These are phyloP conservation scores for Candida manassasensis DNA, from an alignment of 805 yeast species.

Conservation along the genomic window DNA sequence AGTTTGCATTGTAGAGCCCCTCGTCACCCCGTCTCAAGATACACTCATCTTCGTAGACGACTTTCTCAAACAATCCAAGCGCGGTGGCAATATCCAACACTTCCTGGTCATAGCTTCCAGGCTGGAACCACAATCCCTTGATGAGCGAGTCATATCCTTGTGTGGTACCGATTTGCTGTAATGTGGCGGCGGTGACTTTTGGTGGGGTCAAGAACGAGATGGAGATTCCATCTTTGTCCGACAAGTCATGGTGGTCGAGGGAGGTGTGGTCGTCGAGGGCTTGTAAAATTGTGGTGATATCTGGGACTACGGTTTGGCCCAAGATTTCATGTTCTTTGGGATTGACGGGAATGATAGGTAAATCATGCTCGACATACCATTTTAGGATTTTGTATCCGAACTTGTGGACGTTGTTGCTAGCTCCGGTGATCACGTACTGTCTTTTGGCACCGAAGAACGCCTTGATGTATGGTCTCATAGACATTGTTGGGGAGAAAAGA, in stretches of 20 bases:
- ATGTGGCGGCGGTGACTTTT: constrained; percentile 38
- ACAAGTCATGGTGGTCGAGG: constrained; percentile 20
- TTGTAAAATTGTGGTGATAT: constrained; percentile 25
- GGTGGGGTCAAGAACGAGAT: constrained; percentile 79
- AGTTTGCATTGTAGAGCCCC: constrained; percentile 36
- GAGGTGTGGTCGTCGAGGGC: constrained; percentile 15
- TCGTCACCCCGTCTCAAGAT: constrained; percentile 66
- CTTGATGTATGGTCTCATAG: constrained; percentile 34
- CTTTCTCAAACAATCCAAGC: constrained; percentile 27
- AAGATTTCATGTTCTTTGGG: constrained; percentile 49
- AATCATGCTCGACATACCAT: constrained; percentile 58
- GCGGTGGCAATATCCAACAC: constrained; percentile 41
- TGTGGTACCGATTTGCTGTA: constrained; percentile 35
- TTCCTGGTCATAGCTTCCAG: constrained; percentile 62
- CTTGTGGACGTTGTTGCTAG: constrained; percentile 57
- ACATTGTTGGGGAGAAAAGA: no score
- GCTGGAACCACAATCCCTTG: constrained; percentile 76
- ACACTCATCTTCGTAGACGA: constrained; percentile 56
- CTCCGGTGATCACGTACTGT: constrained; percentile 66
- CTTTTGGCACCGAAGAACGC: constrained; percentile 50
- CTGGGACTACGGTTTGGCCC: constrained; percentile 34
- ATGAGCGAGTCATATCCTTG: constrained; percentile 35
- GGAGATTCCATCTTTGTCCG: constrained; percentile 42
- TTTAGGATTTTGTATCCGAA: constrained; percentile 64
- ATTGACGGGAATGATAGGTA: constrained; percentile 65